A percentile compares a stretch with the other conserved stretches of the same genome.
These are phyloP conservation scores for Coemansia sp. DNA, from an alignment of 192 early-diverging fungal species.

Conservation along the genomic window DNA sequence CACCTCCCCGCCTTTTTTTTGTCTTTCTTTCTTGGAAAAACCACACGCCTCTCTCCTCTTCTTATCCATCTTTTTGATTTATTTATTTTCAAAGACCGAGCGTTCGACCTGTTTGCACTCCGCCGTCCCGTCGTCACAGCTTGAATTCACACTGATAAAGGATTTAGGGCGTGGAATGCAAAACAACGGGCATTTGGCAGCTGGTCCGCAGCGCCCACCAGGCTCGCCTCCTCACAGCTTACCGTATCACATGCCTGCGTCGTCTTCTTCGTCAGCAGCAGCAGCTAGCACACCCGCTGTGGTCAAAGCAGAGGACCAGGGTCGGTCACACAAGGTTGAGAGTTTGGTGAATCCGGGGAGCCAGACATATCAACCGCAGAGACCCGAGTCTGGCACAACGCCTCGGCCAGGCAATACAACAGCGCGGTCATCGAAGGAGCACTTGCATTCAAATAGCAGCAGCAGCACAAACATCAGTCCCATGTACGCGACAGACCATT, in stretches of 20 bases:
- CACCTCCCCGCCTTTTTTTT: background rate
- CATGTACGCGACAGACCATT: slow-evolving; percentile 13
- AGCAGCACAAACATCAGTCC: slow-evolving; percentile 12
- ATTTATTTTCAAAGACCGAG: slow-evolving; percentile 7
- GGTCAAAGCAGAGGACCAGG: slow-evolving; percentile 18
- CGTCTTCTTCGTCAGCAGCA: background rate
- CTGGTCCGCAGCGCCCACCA: slow-evolving; percentile 22
- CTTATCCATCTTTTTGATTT: background rate
- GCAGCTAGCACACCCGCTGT: background rate
- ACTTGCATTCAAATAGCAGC: slow-evolving; percentile 16
- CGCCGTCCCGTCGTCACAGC: background rate
- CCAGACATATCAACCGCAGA: background rate
- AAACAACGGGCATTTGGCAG: slow-evolving; percentile 42
- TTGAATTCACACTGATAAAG: background rate
- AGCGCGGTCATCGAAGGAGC: slow-evolving; percentile 10
- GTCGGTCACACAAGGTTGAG: slow-evolving; percentile 10
- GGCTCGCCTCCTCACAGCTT: slow-evolving; percentile 8
- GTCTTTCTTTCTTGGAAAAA: background rate
- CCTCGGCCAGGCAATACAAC: background rate
- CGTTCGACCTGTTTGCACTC: background rate
- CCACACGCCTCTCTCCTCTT: background rate
- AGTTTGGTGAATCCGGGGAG: slow-evolving; percentile 6
- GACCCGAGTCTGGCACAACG: background rate
- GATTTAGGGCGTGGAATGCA: slow-evolving; percentile 15
- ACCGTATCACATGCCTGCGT: slow-evolving; percentile 10